Conservation (phyloP, 208 protist genomes). For the Entamoeba moshkovskii region DNA sequence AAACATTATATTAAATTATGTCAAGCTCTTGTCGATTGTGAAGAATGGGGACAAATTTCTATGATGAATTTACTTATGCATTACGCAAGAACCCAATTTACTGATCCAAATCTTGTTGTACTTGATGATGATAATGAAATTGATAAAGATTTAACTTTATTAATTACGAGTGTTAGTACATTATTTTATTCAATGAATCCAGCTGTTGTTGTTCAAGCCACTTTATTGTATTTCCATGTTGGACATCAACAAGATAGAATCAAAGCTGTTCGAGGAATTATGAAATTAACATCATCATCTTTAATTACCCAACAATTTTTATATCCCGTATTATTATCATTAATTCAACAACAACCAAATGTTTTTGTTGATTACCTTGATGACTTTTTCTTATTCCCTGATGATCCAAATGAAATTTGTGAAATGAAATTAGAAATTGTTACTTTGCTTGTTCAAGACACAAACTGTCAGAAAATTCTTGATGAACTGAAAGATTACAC, state of each 20-base stretch:
- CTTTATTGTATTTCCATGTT: not conserved
- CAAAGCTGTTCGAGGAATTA: not conserved
- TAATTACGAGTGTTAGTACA: not conserved
- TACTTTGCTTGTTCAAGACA: not conserved
- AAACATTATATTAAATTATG: conserved; percentile 2
- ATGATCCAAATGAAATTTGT: not conserved
- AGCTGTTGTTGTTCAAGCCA: not conserved
- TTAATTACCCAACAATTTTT: not conserved
- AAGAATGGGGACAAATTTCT: conserved; percentile 6
- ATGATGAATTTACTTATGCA: conserved; percentile 3
- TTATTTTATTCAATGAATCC: not conserved
- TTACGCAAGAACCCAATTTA: conserved; percentile 14
- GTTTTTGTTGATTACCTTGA: not conserved
- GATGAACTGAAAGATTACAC: not conserved
- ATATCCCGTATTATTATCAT: not conserved
- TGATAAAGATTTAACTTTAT: not conserved
- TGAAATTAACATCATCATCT: not conserved
- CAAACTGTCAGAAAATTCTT: not conserved
- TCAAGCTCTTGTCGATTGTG: conserved; percentile 7
- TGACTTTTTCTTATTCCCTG: not conserved
- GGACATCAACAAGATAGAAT: not conserved
- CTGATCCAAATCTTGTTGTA: not conserved
- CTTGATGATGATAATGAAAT: not conserved
- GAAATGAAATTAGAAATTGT: not conserved
- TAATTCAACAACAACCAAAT: not conserved